Conservation (phyloP, 441 rosid genomes). For the Pelargonium australe region DNA sequence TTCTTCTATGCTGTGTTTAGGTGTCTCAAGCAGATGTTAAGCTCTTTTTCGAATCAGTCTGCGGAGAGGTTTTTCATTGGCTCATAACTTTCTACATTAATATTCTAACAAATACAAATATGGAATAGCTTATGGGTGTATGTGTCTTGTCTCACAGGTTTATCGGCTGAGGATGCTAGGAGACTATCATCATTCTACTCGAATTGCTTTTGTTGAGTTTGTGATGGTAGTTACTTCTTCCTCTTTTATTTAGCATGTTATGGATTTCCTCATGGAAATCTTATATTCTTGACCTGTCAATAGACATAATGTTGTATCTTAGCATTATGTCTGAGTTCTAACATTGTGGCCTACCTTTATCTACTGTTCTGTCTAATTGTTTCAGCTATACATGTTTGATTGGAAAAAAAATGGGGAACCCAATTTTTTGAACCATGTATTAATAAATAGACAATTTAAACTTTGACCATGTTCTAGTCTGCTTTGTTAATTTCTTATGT, state of each 20-base stretch:
- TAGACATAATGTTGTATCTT: neutral
- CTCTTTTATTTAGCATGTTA: neutral
- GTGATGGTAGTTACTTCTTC: conserved; percentile 32
- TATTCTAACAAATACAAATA: neutral
- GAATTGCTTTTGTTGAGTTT: conserved; percentile 51
- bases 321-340: neutral
- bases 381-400: too few species aligned
- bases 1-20: conserved; percentile 29
- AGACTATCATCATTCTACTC: conserved; percentile 46
- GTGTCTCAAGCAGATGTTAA: conserved; percentile 71
- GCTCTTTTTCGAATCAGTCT: conserved; percentile 66
- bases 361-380: too few species aligned
- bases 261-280: neutral
- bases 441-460: too few species aligned
- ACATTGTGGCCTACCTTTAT: neutral
- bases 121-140: neutral
- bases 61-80: conserved; percentile 63
- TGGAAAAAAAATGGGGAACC: neutral
- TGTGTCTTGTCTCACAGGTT: conserved; percentile 41
- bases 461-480: neutral
- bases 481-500: neutral
- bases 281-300: neutral
- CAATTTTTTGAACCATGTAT: neutral
- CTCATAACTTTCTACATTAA: neutral
- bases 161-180: conserved; percentile 48